Conservation (phyloP, 371 early-diverging fungal species). For the Apophysomyces ossiformis region DNA sequence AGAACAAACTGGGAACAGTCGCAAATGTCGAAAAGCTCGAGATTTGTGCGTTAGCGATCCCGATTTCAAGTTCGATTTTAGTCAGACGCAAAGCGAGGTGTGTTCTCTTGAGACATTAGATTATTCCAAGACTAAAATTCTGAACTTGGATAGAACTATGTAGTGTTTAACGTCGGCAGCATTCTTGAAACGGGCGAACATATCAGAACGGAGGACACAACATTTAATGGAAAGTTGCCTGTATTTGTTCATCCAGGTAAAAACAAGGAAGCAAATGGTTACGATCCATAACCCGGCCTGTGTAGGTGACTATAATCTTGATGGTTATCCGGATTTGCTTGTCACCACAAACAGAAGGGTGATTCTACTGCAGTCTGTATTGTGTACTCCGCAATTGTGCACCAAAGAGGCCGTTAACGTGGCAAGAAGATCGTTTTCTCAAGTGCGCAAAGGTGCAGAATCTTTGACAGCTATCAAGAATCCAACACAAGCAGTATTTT, state of each 20-base stretch:
- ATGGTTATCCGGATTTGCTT: constrained; percentile 90
- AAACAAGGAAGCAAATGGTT: not conserved
- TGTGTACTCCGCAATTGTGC: constrained; percentile 59
- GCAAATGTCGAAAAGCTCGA: constrained; percentile 63
- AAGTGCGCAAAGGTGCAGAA: constrained; percentile 65
- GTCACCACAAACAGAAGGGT: constrained; percentile 59
- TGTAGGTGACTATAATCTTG: constrained; percentile 85
- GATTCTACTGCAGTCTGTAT: constrained; percentile 61
- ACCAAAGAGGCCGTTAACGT: constrained; percentile 36
- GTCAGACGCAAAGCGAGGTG: constrained; percentile 48
- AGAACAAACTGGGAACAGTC: constrained; percentile 29
- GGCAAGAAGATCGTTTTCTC: constrained; percentile 60
- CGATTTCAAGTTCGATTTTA: constrained; percentile 70
- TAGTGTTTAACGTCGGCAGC: constrained; percentile 48
- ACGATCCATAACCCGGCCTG: not conserved
- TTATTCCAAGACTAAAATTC: not conserved
- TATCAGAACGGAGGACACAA: constrained; percentile 45
- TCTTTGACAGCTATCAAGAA: constrained; percentile 51
- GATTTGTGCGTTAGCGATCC: constrained; percentile 79
- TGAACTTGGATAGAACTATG: constrained; percentile 37
- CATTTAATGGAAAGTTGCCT: constrained; percentile 64
- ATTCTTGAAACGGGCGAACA: constrained; percentile 54
- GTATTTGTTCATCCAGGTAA: constrained; percentile 53
- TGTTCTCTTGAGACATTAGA: not conserved
- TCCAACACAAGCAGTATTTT: constrained; percentile 72